Evolutionary conservation across 1,284 basidiomycete genomes (phyloP).

Genomic region (Ustilago trichophora): DNA sequence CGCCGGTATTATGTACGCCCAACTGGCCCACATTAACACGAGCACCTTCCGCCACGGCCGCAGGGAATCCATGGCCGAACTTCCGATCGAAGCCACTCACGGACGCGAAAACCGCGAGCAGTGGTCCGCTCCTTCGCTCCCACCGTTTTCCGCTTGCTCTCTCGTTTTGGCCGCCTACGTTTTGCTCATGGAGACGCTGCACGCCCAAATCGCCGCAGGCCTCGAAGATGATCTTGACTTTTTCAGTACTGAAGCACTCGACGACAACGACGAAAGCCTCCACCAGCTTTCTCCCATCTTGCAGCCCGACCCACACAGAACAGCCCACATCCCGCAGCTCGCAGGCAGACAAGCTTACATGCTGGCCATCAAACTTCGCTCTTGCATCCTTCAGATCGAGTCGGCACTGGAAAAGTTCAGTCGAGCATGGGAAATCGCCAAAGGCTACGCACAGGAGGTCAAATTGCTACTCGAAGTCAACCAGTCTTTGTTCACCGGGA

Average conservation of each 20-base stretch:
- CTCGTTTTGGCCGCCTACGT: conserved; percentile 56
- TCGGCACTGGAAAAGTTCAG: conserved; percentile 38
- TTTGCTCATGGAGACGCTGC: conserved; percentile 54
- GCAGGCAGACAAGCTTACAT: conserved; percentile 26
- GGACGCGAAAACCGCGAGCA: conserved; percentile 37
- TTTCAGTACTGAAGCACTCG: conserved; percentile 15
- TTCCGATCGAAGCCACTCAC: conserved; percentile 23
- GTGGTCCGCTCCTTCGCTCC: conserved; percentile 48
- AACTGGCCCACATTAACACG: conserved; percentile 39
- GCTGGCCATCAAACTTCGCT: conserved; percentile 30
- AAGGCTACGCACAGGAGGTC: conserved; percentile 43
- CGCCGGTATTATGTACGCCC: conserved; percentile 47
- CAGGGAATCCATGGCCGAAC: conserved; percentile 27
- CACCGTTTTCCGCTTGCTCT: conserved; percentile 57
- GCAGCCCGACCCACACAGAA: conserved; percentile 26
- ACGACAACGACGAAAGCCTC: conserved; percentile 17
- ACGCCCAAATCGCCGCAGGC: conserved; percentile 45
- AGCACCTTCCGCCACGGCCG: conserved; percentile 39
- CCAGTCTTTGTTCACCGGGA: conserved; percentile 27
- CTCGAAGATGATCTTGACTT: conserved; percentile 31
- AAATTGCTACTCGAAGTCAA: conserved; percentile 42
- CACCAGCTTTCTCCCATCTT: conserved; percentile 33
- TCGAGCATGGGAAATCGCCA: conserved; percentile 47
- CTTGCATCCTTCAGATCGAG: conserved; percentile 44
- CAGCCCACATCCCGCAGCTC: conserved; percentile 14